Conservation (phyloP, 2,329 filamentous ascomycete species). For the Colletotrichum tofieldiae region DNA sequence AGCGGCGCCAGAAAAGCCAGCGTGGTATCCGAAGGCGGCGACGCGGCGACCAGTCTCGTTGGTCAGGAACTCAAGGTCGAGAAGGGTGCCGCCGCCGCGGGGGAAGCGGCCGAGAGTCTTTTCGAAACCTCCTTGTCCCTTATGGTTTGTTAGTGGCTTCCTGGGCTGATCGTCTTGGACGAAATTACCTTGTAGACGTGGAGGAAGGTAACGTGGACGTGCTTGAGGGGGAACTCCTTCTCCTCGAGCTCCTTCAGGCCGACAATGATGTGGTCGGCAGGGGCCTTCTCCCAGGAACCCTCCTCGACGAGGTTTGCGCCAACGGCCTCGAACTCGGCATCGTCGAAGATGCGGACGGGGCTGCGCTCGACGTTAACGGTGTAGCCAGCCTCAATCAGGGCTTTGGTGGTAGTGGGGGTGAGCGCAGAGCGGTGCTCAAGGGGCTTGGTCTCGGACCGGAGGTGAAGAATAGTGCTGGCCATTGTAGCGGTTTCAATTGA, state of each 20-base stretch:
- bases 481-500: conserved; percentile 38
- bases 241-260: conserved; percentile 86
- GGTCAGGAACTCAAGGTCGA: conserved; percentile 90
- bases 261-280: conserved; percentile 78
- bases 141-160: conserved; percentile 51
- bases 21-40: conserved; percentile 81
- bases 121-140: conserved; percentile 85
- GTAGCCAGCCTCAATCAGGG: conserved; percentile 79
- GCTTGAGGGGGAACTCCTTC: conserved; percentile 80
- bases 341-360: conserved; percentile 75
- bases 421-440: conserved; percentile 69
- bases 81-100: conserved; percentile 81
- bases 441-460: conserved; percentile 73
- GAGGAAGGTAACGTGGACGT: conserved; percentile 80
- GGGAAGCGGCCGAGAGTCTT: conserved; percentile 85
- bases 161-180: neutral
- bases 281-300: conserved; percentile 78
- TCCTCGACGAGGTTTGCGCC: conserved; percentile 77
- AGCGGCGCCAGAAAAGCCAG: conserved; percentile 83
- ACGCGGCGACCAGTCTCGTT: conserved; percentile 79
- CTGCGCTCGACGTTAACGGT: conserved; percentile 78
- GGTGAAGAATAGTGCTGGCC: conserved; percentile 58
- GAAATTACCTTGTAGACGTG: conserved; percentile 71
- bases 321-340: conserved; percentile 72
- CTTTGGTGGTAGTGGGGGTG: conserved; percentile 64